Conservation (phyloP, 495 filamentous ascomycete genomes). For the Rhypophila decipiens region DNA sequence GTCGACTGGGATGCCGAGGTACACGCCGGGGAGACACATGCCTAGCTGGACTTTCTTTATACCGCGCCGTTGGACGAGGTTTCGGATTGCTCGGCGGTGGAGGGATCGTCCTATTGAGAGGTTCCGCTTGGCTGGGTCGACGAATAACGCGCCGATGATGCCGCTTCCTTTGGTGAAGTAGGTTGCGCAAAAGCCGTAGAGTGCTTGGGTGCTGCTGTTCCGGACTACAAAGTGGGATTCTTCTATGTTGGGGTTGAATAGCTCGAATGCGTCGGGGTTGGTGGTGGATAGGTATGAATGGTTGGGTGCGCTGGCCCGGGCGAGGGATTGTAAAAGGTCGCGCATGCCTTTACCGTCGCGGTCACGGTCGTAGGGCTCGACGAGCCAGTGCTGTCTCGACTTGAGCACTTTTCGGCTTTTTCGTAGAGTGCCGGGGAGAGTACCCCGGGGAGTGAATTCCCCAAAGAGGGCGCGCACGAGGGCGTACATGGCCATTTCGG, state of each 20-base stretch:
- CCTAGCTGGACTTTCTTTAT: conserved; percentile 75
- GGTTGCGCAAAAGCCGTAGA: conserved; percentile 86
- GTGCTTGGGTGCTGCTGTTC: conserved; percentile 77
- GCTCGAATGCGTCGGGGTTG: conserved; percentile 67
- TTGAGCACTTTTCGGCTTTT: conserved; percentile 78
- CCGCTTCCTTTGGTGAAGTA: conserved; percentile 71
- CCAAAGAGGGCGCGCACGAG: conserved; percentile 77
- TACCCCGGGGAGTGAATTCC: conserved; percentile 63
- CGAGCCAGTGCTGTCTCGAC: conserved; percentile 81
- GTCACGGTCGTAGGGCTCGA: conserved; percentile 74
- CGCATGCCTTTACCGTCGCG: conserved; percentile 65
- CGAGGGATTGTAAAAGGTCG: conserved; percentile 57
- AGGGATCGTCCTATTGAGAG: conserved; percentile 81
- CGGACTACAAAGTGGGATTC: conserved; percentile 86
- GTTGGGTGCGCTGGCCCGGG: conserved; percentile 49
- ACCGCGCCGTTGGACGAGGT: conserved; percentile 55
- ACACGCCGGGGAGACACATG: conserved; percentile 69
- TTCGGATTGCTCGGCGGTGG: conserved; percentile 70
- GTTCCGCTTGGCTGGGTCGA: conserved; percentile 75
- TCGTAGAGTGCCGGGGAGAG: conserved; percentile 71
- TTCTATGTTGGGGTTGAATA: conserved; percentile 59
- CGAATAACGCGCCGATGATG: conserved; percentile 75
- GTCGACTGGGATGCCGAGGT: conserved; percentile 66
- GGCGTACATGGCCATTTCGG: conserved; percentile 77
- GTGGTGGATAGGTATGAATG: conserved; percentile 57